Evolutionary conservation across 345 rosid genomes (phyloP), one percentile per base, ranked within the genome.

Genomic region (Chamaenerion angustifolium): DNA sequence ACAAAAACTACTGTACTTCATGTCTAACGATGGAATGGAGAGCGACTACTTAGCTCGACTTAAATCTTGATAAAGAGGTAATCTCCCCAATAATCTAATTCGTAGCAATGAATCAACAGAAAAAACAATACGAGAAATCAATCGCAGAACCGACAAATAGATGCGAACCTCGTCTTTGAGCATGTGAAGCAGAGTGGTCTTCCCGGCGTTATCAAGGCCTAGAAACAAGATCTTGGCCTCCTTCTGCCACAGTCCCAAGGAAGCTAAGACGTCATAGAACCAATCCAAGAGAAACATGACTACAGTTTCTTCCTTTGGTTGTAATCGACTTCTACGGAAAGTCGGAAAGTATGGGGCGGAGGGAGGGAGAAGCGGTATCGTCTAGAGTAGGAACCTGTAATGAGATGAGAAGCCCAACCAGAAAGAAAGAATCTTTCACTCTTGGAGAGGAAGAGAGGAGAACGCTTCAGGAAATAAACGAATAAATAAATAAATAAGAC

Each of bases 211-310:
- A 68, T 88, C 96, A 51, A 88, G 94, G 35, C 95, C 96, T 10
- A 84, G 60, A 59, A 88, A 88, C 79, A 88, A 66, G 70, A 88
- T 88, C 86, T 88, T 88, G 31, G 97, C 97, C 62, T 88, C 95
- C 52, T 88, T 88, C 62, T 88, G 92, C 92, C 88, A 80, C 37
- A 88, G 62, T 14, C 97, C 97, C n/a, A 84, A 79, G 31, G 92
- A 80, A 14, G 92, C 79, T 8, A 88, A 72, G 15, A 88, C 80
- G 7, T 92, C 85, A 31, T 88, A 88, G 66, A 84, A 82, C 97
- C 97, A 88, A 50, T 88, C 97, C 4, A 88, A 2, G 31, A 84
- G 61, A 68, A 88, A 82, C 95, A 88, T 84, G 48, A 11, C 55
- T 45, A 21, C 16, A 16, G n/a, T 21, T 21, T 21, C 25, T 21